Conservation (phyloP, 768 basidiomycete species). For the Amyloporia xantha region DNA sequence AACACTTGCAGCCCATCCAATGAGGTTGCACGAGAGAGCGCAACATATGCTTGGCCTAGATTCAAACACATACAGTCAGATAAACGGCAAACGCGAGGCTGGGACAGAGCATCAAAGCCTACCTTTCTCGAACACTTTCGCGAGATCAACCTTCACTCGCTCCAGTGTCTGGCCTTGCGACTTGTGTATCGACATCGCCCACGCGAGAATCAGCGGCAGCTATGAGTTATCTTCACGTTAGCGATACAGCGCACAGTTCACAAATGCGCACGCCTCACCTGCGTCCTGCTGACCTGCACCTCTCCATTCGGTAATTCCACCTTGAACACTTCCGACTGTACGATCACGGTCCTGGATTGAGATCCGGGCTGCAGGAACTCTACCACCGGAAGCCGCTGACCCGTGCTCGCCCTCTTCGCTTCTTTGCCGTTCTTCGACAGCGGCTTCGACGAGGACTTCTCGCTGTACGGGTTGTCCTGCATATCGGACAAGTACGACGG, state of each 20-base stretch:
- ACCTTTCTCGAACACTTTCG: slow-evolving; percentile 91
- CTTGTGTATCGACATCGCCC: slow-evolving; percentile 99
- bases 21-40: slow-evolving; percentile 82
- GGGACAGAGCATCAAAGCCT: slow-evolving; percentile 8
- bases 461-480: slow-evolving; percentile 34
- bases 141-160: slow-evolving; percentile 90
- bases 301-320: slow-evolving; percentile 85
- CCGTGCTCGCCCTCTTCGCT: slow-evolving; percentile 9
- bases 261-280: slow-evolving; percentile 43
- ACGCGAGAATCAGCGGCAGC: slow-evolving; percentile 85
- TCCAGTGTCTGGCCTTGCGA: slow-evolving; percentile 96
- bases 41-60: slow-evolving; percentile 85
- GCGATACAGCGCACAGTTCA: background rate
- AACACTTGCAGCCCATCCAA: slow-evolving; percentile 82
- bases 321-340: slow-evolving; percentile 76
- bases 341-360: slow-evolving; percentile 43
- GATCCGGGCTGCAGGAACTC: slow-evolving; percentile 65
- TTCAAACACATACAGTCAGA: background rate
- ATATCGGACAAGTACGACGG: slow-evolving; percentile 15
- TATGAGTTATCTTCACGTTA: slow-evolving; percentile 22
- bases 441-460: slow-evolving; percentile 18
- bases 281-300: slow-evolving; percentile 68
- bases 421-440: slow-evolving; percentile 9
- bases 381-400: slow-evolving; percentile 60
- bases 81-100: background rate